Conservation (phyloP, 176 grass and related monocot species). For the Canna indica region DNA sequence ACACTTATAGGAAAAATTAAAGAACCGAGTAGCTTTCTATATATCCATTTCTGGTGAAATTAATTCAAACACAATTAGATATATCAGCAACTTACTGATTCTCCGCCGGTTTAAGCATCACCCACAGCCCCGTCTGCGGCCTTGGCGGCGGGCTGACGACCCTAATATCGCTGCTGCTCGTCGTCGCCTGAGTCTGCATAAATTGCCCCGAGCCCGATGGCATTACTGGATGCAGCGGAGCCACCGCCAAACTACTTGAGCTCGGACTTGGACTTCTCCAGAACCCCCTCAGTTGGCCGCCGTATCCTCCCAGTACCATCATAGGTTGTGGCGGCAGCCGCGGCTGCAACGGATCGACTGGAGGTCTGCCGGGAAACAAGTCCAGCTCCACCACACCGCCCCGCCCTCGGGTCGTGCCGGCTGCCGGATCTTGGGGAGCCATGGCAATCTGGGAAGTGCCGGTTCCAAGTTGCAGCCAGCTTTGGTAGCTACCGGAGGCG, state of each 20-base stretch:
- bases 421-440: not conserved
- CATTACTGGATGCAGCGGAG: too few species aligned
- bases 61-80: too few species aligned
- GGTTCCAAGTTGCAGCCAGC: slow-evolving; percentile 69
- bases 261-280: not conserved
- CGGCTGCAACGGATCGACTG: slow-evolving; percentile 30
- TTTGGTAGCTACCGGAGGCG: slow-evolving; percentile 23
- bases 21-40: too few species aligned
- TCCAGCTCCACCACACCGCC: slow-evolving; percentile 29
- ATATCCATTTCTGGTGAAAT: too few species aligned
- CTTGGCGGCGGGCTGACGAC: slow-evolving; percentile 51
- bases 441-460: not conserved
- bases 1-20: too few species aligned
- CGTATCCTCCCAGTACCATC: not conserved
- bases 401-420: not conserved
- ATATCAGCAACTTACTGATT: slow-evolving; percentile 64
- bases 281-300: not conserved
- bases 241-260: not conserved
- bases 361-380: slow-evolving; percentile 28
- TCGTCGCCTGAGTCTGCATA: too few species aligned
- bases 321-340: slow-evolving; percentile 17
- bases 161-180: slow-evolving; percentile 24
- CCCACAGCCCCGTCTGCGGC: slow-evolving; percentile 55
- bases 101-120: slow-evolving; percentile 47
- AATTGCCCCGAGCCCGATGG: too few species aligned